Conservation (phyloP, 345 rosid genomes). For the Pseudoturritis turrita region DNA sequence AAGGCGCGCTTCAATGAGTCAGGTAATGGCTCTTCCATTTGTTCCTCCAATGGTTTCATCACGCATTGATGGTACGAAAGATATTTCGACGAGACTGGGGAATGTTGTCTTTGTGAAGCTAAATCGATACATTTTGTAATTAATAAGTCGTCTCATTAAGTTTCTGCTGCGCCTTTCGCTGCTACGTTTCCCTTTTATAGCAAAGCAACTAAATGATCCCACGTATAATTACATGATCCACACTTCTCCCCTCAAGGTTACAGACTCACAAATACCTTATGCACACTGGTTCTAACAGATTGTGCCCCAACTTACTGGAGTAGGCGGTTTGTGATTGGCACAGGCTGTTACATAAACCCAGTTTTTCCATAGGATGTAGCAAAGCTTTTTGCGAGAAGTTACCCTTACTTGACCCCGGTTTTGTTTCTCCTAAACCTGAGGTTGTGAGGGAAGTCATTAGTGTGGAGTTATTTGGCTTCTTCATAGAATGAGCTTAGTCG, state of each 20-base stretch:
- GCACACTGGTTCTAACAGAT: slow-evolving; percentile 79
- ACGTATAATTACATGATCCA: slow-evolving; percentile 91
- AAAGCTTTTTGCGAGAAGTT: slow-evolving; percentile 62
- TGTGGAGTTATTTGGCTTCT: not conserved
- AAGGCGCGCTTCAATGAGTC: slow-evolving; percentile 90
- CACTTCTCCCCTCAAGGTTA: slow-evolving; percentile 54
- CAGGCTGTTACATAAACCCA: slow-evolving; percentile 88
- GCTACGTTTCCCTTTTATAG: slow-evolving; percentile 59
- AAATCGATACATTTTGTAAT: slow-evolving; percentile 47
- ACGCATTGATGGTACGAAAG: slow-evolving; percentile 54
- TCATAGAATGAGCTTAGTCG: too few relatives aligned
- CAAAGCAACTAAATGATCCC: slow-evolving; percentile 53
- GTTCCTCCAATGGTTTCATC: slow-evolving; percentile 61
- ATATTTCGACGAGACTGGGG: slow-evolving; percentile 55
- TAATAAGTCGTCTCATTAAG: slow-evolving; percentile 51
- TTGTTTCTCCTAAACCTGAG: not conserved
- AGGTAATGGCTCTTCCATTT: slow-evolving; percentile 74
- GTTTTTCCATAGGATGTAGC: slow-evolving; percentile 88
- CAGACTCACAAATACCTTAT: slow-evolving; percentile 39
- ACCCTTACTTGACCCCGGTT: slow-evolving; percentile 25
- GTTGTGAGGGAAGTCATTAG: not conserved
- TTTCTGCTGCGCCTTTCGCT: slow-evolving; percentile 64
- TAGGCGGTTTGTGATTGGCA: slow-evolving; percentile 74
- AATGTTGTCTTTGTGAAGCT: slow-evolving; percentile 64
- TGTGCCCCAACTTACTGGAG: slow-evolving; percentile 60